These are phyloP conservation scores for Henckelia pumila DNA, from an alignment of 257 asterid species.

Conservation along the genomic window DNA sequence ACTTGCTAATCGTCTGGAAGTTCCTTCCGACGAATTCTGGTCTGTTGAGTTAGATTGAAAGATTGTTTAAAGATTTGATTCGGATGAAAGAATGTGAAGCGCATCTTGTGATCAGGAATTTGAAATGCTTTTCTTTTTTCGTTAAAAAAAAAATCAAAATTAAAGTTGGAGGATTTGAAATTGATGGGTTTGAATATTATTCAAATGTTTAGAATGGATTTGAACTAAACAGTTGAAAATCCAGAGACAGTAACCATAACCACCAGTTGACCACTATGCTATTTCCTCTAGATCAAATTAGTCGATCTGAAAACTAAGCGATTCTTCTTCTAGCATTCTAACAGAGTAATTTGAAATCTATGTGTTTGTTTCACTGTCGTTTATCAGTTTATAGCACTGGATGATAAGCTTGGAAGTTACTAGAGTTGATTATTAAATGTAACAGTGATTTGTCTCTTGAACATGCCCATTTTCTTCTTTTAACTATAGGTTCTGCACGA, in stretches of 20 bases:
- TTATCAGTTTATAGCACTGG: not conserved
- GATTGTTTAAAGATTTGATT: not conserved
- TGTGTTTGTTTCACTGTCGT: not conserved
- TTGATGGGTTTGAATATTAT: not conserved
- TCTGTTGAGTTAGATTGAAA: too few species aligned
- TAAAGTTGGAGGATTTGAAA: not conserved
- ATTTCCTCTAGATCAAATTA: too few species aligned
- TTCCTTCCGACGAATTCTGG: not conserved
- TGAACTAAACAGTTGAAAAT: not conserved
- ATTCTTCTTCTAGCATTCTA: too few species aligned
- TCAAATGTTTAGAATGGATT: not conserved
- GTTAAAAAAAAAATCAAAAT: too few species aligned
- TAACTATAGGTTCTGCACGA: constrained; percentile 77
- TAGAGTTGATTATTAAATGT: not conserved
- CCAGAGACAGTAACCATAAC: not conserved
- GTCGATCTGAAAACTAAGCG: too few species aligned
- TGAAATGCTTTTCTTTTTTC: too few species aligned
- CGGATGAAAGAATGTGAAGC: not conserved
- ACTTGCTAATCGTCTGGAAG: not conserved
- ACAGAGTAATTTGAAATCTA: not conserved
- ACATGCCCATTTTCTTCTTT: constrained; percentile 8
- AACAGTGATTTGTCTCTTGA: not conserved
- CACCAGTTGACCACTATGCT: too few species aligned
- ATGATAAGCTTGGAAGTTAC: not conserved
- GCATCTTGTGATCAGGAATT: too few species aligned